phyloP scores from a whole-genome alignment of 1,284 basidiomycete genomes.

The Peniophora sp. region DNA sequence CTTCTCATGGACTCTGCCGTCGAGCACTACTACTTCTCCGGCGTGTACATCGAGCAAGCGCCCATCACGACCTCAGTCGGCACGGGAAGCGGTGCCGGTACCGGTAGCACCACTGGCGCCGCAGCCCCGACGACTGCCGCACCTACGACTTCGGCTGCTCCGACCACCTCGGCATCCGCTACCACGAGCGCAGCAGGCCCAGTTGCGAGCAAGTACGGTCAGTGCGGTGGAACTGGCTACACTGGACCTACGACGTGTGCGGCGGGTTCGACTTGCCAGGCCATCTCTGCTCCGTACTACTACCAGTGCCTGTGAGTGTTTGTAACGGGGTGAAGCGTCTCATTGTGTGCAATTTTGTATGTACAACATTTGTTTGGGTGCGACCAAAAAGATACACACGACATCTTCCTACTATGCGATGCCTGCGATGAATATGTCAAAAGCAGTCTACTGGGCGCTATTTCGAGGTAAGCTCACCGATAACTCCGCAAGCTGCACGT shows the following conservation, averaged over 20 bases:
- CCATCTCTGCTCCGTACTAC: slow-evolving; percentile 47
- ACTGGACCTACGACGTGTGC: slow-evolving; percentile 41
- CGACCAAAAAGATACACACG: background rate
- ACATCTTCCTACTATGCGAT: slow-evolving; percentile 1
- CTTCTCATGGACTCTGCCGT: slow-evolving; percentile 36
- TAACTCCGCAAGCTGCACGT: slow-evolving; percentile 68
- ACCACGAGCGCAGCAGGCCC: slow-evolving; percentile 28
- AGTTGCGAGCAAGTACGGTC: slow-evolving; percentile 38
- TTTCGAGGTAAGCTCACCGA: slow-evolving; percentile 35
- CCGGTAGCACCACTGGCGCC: slow-evolving; percentile 4
- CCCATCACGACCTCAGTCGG: slow-evolving; percentile 47
- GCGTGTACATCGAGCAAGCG: slow-evolving; percentile 51
- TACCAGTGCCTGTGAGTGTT: slow-evolving; percentile 24
- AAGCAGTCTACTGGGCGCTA: too few species aligned
- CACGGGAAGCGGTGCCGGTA: slow-evolving; percentile 19
- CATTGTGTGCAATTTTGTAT: too few species aligned
- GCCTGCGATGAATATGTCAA: background rate
- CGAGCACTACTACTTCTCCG: slow-evolving; percentile 55
- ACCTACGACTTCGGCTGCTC: slow-evolving; percentile 15
- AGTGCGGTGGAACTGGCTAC: slow-evolving; percentile 47
- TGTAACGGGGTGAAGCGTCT: too few species aligned
- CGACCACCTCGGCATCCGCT: slow-evolving; percentile 9
- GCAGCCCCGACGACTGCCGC: slow-evolving; percentile 13
- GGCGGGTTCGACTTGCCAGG: slow-evolving; percentile 32
- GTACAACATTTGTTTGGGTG: background rate